Base-by-base conservation (phyloP, 164 flowering plant species). In the Malania oleifera region DNA sequence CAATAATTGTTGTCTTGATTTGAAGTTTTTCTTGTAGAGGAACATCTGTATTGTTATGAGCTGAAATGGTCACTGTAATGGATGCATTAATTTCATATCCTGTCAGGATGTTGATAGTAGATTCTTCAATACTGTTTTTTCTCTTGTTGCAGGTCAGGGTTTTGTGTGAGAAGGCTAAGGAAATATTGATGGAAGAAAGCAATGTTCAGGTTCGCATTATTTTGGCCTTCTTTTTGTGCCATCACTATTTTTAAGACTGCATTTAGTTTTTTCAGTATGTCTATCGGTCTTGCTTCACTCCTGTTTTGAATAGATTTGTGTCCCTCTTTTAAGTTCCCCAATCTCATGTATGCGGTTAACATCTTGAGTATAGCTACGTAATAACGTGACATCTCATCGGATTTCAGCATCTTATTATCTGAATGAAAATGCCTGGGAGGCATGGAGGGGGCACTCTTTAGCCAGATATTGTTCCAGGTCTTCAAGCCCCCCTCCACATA, bases 111-210 rank as follows among this genome's bases (percentile, higher is more conserved):
- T 12, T 7, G 15, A 14, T 13, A 7, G 2, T 39, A 8, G 43
- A 44, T 18, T 44, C 1, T n/a, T 19, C 14, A n/a, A 0, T 44
- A 22, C 17, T 44, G n/a, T 44, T 5, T 45, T 23, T 35, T 45
- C n/a, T 62, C 8, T 5, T 20, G 13, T n/a, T 72, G 29, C 67
- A 91, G 95, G 96, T 86, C 18, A 78, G 87, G 67, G 70, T 45
- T 3, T 66, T 91, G 64, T 91, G 96, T 56, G 96, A 85, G 37
- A 89, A 89, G 75, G 96, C 98, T 17, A 91, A 89, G 75, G 96
- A 89, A 81, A 85, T 91, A 59, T 58, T 91, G 59, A 91, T 89
- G 98, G 85, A 83, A 34, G 98, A 91, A 74, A 91, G 98, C 75
- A 89, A 89, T 73, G 98, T 91, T 55, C 98, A 88, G 95, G 98